Conservation (phyloP, 129 eudicot genomes). For the Tagetes erecta region DNA sequence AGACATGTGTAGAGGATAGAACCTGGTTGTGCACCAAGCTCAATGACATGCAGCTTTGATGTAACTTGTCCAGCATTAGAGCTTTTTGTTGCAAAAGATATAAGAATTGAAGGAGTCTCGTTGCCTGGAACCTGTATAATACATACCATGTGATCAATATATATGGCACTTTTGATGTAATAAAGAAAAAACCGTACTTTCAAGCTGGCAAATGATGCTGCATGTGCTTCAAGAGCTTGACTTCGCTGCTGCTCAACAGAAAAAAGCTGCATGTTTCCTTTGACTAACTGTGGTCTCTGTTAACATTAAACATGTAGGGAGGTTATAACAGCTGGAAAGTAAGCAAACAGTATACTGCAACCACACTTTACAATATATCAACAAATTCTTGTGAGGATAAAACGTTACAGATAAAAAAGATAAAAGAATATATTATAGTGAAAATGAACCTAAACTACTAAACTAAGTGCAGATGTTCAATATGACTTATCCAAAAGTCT, state of each 20-base stretch:
- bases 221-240: slow-evolving; percentile 99
- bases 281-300: slow-evolving; percentile 90
- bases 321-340: slow-evolving; percentile 21
- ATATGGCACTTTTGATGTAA: slow-evolving; percentile 11
- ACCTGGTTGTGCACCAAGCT: slow-evolving; percentile 99
- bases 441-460: slow-evolving; percentile 8
- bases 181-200: slow-evolving; percentile 45
- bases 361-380: slow-evolving; percentile 3
- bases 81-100: slow-evolving; percentile 88
- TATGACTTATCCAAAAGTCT: slow-evolving; percentile 14
- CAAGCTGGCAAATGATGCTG: slow-evolving; percentile 89
- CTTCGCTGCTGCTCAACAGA: slow-evolving; percentile 98
- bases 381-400: not conserved
- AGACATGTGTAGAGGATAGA: not conserved
- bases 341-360: slow-evolving; percentile 4
- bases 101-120: slow-evolving; percentile 91
- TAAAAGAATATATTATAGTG: not conserved
- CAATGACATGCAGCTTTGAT: slow-evolving; percentile 92
- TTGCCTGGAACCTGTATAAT: slow-evolving; percentile 77
- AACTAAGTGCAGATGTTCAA: slow-evolving; percentile 7
- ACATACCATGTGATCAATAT: slow-evolving; percentile 16
- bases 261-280: slow-evolving; percentile 95
- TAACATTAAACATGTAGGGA: slow-evolving; percentile 7
- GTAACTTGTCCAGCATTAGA: slow-evolving; percentile 91
- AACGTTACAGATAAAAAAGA: not conserved